A percentile compares a stretch with the other conserved stretches of the same genome.
phyloP scores from a whole-genome alignment of 2,329 filamentous ascomycete species.

The Stemphylium lycopersici region DNA sequence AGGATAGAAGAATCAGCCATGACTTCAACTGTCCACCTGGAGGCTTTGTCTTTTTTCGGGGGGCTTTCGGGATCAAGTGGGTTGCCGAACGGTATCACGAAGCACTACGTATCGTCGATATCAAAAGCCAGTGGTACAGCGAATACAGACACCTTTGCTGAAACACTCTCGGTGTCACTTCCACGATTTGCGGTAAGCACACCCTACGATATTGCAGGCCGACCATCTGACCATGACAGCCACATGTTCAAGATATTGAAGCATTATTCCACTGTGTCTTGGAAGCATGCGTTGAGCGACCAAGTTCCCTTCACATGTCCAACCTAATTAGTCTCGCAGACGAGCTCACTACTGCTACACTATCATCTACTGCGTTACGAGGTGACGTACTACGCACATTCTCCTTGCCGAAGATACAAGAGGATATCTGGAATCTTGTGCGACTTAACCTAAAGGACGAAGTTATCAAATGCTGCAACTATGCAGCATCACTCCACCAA shows the following conservation, averaged over 20 bases:
- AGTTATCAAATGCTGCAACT: conserved; percentile 19
- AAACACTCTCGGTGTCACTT: conserved; percentile 32
- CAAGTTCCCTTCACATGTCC: conserved; percentile 10
- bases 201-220: neutral
- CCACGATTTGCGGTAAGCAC: conserved; percentile 37
- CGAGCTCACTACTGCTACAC: conserved; percentile 20
- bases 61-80: conserved; percentile 28
- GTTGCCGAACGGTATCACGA: conserved; percentile 26
- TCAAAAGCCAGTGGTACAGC: conserved; percentile 8
- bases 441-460: neutral
- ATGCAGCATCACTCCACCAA: conserved; percentile 17
- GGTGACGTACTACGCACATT: conserved; percentile 31
- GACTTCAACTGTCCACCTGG: conserved; percentile 33
- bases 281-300: conserved; percentile 15
- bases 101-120: conserved; percentile 31
- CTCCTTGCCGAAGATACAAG: conserved; percentile 33
- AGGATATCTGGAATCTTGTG: conserved; percentile 27
- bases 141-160: conserved; percentile 18
- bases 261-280: conserved; percentile 24
- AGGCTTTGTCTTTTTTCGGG: conserved; percentile 39
- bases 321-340: conserved; percentile 24
- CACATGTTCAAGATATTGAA: conserved; percentile 26
- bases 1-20: conserved; percentile 33
- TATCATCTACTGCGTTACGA: conserved; percentile 22
- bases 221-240: conserved; percentile 20